Base-by-base conservation (phyloP, 441 rosid genomes). In the Adansonia rubrostipa region DNA sequence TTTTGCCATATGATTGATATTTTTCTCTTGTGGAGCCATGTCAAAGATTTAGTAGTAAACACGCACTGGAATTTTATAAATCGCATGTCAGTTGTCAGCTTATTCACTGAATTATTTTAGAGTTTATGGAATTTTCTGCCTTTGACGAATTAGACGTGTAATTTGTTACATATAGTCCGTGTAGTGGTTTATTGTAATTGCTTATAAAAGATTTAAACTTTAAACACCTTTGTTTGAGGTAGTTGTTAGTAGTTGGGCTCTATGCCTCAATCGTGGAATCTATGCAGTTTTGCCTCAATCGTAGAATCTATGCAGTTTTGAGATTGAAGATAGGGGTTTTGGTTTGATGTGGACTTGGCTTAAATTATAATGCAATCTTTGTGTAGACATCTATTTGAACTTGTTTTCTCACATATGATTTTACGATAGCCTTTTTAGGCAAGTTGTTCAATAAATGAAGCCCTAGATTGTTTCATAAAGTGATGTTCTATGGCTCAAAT, bases 41-140 rank as follows among this genome's bases (percentile, higher is more conserved):
- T 15, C 50, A 42, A 42, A 14, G 51, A 5, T 66, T 66, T 40
- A 17, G 11, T 67, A 11, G 13, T 42, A n/a, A 66, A 66, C n/a
- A 8, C 44, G 51, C 51, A 65, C 5, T 65, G n/a, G 48, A 24
- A 61, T 5, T 15, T 51, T 51, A 51, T 51, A 51, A 51, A 11
- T 14, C 45, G 45, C 45, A 5, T 42, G 45, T 51, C 14, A 5
- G 14, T 51, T 51, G 65, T 65, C 71, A 65, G 50, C 65, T 66
- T 66, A 40, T 44, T 20, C 72, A 44, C 72, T 68, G 15, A 68
- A 66, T 40, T 68, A 17, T 44, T 68, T 19, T 68, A 14, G 50
- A 36, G 58, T 24, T 48, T 20, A 47, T 47, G 22, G 54, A 17
- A 1, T 44, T 67, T 17, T 44, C 51, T 66, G 71, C 51, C 71